Evolutionary conservation across 345 rosid species (phyloP), one percentile per base, ranked within the genome.

Genomic region (Raphanus sativus): DNA sequence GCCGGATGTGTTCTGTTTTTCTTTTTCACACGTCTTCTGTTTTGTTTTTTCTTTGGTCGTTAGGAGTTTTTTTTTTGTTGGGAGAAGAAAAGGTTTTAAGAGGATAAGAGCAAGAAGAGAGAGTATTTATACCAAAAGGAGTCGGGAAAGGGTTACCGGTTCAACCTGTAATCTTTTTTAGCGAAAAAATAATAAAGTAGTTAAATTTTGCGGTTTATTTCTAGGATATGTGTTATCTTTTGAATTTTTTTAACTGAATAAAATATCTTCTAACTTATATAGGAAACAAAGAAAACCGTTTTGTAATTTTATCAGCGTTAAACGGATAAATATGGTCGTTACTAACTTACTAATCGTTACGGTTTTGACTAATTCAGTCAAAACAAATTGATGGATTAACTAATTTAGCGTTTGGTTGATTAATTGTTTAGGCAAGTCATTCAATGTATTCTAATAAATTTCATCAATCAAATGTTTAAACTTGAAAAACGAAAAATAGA

Each of bases 301-400:
- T 71, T 73, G n/a, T 11, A 32, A 13, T 29, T 65, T 71, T 10
- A 11, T 30, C 54, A 77, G 24, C 59, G 36, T 65, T 59, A 45
- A 71, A 77, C 81, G 72, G 77, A 78, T 59, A 10, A 33, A 16
- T 25, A 21, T 48, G 59, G 74, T 78, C 25, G 81, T 78, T 66
- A 72, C 65, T 60, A 60, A 60, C 65, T 28, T 62, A 62, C 69
- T 48, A 45, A 45, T 71, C 26, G 21, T 54, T 71, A 77, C 67
- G 67, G 45, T 71, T 61, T 78, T 78, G 73, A 78, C 77, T 72
- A 61, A 67, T 73, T 79, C 82, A 73, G 82, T 73, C 73, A 65
- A 74, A 30, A 34, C 30, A 12, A n/a, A 59, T 48, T 24, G 28
- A 60, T 59, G 12, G 62, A 6, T 69, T 68, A 32, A 32, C 54